phyloP scores from a whole-genome alignment of 139 green algal species.

The Chlamydomonas asymmetrica region DNA sequence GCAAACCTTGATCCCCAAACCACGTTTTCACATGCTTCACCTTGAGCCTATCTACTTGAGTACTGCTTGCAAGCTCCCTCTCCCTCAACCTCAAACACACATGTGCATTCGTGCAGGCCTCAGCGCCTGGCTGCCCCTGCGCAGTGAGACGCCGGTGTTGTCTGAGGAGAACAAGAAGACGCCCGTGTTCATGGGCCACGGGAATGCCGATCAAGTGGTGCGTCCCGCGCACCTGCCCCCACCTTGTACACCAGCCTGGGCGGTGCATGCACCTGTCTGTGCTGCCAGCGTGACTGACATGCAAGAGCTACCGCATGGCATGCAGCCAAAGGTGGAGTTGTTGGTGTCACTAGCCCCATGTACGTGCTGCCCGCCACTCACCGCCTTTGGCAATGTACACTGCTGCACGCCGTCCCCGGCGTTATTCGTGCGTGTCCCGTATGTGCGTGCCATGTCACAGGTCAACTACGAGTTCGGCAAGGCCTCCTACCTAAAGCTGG shows the following conservation, averaged over 20 bases:
- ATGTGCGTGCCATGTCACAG: too few species aligned
- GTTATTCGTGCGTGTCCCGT: too few species aligned
- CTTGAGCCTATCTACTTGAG: too few species aligned
- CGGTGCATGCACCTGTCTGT: not conserved
- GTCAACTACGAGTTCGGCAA: constrained; percentile 62
- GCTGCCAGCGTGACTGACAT: not conserved
- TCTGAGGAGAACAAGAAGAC: constrained; percentile 66
- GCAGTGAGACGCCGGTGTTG: constrained; percentile 54
- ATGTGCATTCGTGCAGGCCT: constrained; percentile 44
- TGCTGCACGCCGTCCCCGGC: too few species aligned
- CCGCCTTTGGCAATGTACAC: constrained; percentile 39
- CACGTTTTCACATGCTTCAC: too few species aligned
- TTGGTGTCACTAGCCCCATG: not conserved
- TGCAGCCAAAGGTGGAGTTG: not conserved
- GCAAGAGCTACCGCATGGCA: too few species aligned
- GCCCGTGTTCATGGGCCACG: constrained; percentile 73
- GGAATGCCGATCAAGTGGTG: constrained; percentile 48
- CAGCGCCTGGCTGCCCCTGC: constrained; percentile 67
- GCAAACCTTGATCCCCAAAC: not conserved
- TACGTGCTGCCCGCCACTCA: constrained; percentile 11
- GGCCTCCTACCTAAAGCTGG: constrained; percentile 47
- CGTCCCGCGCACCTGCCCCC: too few species aligned
- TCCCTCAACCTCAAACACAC: not conserved
- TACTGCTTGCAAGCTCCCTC: too few species aligned
- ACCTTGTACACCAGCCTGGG: not conserved